Conservation (phyloP, 2,329 filamentous ascomycete genomes). For the Parastagonospora avenae region DNA sequence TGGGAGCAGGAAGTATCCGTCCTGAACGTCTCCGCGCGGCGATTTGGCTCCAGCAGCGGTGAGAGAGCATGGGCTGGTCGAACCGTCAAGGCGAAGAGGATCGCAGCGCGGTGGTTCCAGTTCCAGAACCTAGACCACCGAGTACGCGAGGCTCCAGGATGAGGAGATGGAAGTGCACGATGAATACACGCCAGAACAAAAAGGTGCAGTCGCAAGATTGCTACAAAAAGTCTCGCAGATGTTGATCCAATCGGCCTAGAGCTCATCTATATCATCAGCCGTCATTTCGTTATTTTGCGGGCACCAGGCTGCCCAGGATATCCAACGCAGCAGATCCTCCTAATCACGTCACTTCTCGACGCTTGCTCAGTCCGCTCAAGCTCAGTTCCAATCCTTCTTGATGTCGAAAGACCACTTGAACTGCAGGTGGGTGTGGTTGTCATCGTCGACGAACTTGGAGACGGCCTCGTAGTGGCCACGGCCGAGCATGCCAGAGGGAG, state of each 20-base stretch:
- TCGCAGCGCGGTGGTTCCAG: conserved; percentile 53
- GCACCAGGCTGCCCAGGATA: conserved; percentile 17
- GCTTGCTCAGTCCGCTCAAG: background rate
- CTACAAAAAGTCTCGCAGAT: conserved; percentile 12
- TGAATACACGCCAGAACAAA: conserved; percentile 8
- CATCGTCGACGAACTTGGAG: conserved; percentile 93
- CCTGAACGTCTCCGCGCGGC: conserved; percentile 53
- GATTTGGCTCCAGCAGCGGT: conserved; percentile 37
- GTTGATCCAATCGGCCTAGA: conserved; percentile 14
- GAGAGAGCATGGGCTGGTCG: conserved; percentile 55
- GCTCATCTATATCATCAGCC: conserved; percentile 31
- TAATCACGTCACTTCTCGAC: background rate
- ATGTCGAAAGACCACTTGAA: conserved; percentile 99
- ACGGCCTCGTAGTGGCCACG: conserved; percentile 88
- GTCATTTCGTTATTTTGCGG: conserved; percentile 30
- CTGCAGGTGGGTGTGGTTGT: conserved; percentile 84
- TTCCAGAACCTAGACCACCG: conserved; percentile 26
- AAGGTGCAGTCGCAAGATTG: conserved; percentile 5
- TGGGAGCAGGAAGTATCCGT: conserved; percentile 56
- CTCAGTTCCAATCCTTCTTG: conserved; percentile 84
- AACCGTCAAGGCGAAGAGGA: conserved; percentile 50
- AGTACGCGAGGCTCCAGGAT: conserved; percentile 8
- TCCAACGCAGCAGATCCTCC: conserved; percentile 16
- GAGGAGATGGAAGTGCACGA: conserved; percentile 5
- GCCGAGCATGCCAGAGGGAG: conserved; percentile 86